Conservation (phyloP, 768 basidiomycete genomes). For the Psilocybe azurescens region DNA sequence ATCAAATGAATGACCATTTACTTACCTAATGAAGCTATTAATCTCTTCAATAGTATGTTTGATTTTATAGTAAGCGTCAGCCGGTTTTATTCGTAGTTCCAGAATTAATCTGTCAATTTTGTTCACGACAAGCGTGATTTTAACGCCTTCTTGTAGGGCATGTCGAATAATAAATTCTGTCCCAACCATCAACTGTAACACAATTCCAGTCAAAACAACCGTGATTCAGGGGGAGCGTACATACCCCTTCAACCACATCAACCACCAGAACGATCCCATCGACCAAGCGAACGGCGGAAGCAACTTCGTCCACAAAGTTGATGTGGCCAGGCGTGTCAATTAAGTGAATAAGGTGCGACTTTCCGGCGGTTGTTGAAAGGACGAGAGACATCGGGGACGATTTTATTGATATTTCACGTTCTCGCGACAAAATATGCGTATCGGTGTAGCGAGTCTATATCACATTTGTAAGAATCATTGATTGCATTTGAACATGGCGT, state of each 20-base stretch:
- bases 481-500: conserved; percentile 31
- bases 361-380: conserved; percentile 82
- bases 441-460: conserved; percentile 92
- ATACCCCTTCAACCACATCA: conserved; percentile 97
- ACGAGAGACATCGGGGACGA: conserved; percentile 96
- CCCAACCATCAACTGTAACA: conserved; percentile 85
- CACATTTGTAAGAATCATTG: conserved; percentile 14
- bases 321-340: conserved; percentile 99
- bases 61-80: conserved; percentile 98
- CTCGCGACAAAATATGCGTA: conserved; percentile 87
- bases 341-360: conserved; percentile 92
- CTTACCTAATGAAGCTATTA: conserved; percentile 92
- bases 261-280: conserved; percentile 95
- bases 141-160: conserved; percentile 86
- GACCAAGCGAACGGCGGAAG: conserved; percentile 80
- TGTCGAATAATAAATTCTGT: conserved; percentile 90
- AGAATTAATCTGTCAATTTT: conserved; percentile 98
- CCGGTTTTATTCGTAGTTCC: conserved; percentile 93
- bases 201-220: conserved; percentile 20
- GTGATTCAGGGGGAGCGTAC: conserved; percentile 28
- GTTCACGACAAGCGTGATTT: conserved; percentile 93
- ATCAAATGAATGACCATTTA: background rate
- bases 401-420: conserved; percentile 93
- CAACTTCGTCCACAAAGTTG: conserved; percentile 98
- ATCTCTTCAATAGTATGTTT: conserved; percentile 99